Evolutionary conservation across 1,284 basidiomycete species (phyloP), one percentile per base, ranked within the genome.

Genomic region (Wallemia ichthyophaga): DNA sequence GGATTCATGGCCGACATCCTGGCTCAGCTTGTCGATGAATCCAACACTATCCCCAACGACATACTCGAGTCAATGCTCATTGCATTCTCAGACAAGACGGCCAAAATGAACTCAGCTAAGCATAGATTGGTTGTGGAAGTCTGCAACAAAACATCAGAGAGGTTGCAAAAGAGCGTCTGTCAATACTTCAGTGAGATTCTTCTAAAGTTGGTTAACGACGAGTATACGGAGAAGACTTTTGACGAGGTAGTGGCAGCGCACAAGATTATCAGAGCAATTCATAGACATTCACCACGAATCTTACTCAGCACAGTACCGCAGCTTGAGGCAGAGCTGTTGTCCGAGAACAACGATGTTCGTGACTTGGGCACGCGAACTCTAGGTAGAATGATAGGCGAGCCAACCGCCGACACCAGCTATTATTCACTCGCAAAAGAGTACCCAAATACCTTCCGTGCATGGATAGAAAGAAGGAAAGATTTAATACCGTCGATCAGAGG

Each of bases 141-240:
- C 31, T 92, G 88, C 73, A 86, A 81, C 61, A 74, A 76, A 25
- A 82, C 83, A 0, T 76, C 83, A 2, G 85, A 89, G 68, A 85
- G 84, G 66, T 76, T 98, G 15, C 87, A 92, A 67, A 80, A 88
- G 23, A 79, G 89, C 61, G 81, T 95, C 57, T 85, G 81, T 62
- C 82, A 85, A 66, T 88, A 92, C 70, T 92, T 94, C 68, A 82
- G 83, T 27, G 88, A 91, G 65, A 79, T 85, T 62, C 82, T 94
- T 62, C 75, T 83, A 26, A 70, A 77, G 27, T 57, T 67, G 67
- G 59, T 69, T 67, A 32, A 66, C 59, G 68, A 62, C 69, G 70
- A 56, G 64, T 73, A 37, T 72, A 73, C 69, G 56, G 61, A 75
- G 32, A 75, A 78, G 56, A 78, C 82, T 54, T 75, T 77, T 61